A percentile compares a stretch with the other conserved stretches of the same genome.
Evolutionary conservation across 1,139 yeast species (phyloP).

Genomic region (Candida tunisiensis): DNA sequence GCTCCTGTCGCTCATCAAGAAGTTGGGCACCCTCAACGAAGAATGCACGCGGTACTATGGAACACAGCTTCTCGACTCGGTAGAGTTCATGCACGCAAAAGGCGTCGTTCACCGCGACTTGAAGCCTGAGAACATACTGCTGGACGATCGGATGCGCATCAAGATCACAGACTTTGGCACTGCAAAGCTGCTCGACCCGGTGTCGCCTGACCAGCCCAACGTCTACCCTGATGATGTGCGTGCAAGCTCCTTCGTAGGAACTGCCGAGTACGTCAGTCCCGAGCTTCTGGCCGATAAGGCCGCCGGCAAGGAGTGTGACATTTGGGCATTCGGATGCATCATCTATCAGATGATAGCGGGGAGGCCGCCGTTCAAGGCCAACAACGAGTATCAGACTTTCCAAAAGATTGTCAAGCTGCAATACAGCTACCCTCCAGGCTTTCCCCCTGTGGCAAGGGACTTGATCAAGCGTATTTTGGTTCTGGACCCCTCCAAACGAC

Average conservation of each 20-base stretch:
- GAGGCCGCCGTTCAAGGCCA: conserved; percentile 87
- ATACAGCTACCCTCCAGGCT: conserved; percentile 65
- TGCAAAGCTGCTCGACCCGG: conserved; percentile 56
- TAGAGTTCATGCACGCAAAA: conserved; percentile 58
- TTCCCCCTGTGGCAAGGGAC: conserved; percentile 55
- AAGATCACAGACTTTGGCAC: conserved; percentile 98
- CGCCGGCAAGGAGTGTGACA: conserved; percentile 77
- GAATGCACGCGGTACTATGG: conserved; percentile 54
- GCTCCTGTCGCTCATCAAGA: conserved; percentile 59
- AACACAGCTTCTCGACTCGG: conserved; percentile 77
- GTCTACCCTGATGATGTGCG: conserved; percentile 34
- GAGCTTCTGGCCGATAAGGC: conserved; percentile 71
- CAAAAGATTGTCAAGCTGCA: conserved; percentile 81
- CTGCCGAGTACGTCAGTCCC: conserved; percentile 86
- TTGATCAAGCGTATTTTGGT: conserved; percentile 54
- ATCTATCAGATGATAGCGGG: conserved; percentile 90
- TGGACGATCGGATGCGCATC: conserved; percentile 64
- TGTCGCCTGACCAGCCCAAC: conserved; percentile 19
- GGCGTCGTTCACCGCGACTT: conserved; percentile 92
- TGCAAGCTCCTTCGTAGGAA: conserved; percentile 76
- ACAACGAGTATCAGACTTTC: conserved; percentile 88
- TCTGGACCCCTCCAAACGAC: conserved; percentile 47
- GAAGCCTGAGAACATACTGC: conserved; percentile 77
- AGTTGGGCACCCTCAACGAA: conserved; percentile 64
- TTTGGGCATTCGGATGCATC: conserved; percentile 96